Base-by-base conservation (phyloP, 1,139 yeast species). In the Yamadazyma atlantica region DNA sequence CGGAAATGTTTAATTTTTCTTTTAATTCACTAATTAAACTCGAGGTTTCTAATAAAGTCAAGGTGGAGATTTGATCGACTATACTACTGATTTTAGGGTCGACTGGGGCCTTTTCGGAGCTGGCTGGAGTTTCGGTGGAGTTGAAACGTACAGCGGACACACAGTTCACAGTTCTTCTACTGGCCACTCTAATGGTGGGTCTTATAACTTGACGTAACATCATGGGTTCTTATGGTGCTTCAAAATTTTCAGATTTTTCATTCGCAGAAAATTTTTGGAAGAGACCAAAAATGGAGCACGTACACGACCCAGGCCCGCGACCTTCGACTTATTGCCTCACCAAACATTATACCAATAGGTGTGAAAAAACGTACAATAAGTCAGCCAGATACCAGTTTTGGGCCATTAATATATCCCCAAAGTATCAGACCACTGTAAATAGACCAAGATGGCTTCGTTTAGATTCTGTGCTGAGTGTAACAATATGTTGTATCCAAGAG, bases 401-500 rank as follows among this genome's bases (percentile, higher is more conserved):
- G n/a, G n/a, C n/a, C n/a, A n/a, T n/a, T n/a, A n/a, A n/a, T n/a
- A n/a, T n/a, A n/a, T n/a, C n/a, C n/a, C n/a, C n/a, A n/a, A n/a
- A n/a, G n/a, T n/a, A n/a, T n/a, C n/a, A n/a, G n/a, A n/a, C n/a
- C 22, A 19, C 9, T 19, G 6, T 6, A 9, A 6, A 4, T 10
- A 14, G 4, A n/a, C 15, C 16, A 23, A 15, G n/a, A 87, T 85
- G 96, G 87, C 94, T 41, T 86, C 96, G 32, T 89, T 89, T 64
- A 78, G 95, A 59, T 89, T 89, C 68, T 89, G 97, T 62, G 84
- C 92, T 49, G 95, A 87, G 58, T 89, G 94, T 77, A 94, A 94
- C 74, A 94, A 94, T 60, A 90, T 92, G 98, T 78, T 92, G 66
- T 94, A 92, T 61, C 98, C 99, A n/a, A 82, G 87, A 52, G 98